phyloP scores from a whole-genome alignment of 352 stramenopile genomes.

The Phytopythium montanum region DNA sequence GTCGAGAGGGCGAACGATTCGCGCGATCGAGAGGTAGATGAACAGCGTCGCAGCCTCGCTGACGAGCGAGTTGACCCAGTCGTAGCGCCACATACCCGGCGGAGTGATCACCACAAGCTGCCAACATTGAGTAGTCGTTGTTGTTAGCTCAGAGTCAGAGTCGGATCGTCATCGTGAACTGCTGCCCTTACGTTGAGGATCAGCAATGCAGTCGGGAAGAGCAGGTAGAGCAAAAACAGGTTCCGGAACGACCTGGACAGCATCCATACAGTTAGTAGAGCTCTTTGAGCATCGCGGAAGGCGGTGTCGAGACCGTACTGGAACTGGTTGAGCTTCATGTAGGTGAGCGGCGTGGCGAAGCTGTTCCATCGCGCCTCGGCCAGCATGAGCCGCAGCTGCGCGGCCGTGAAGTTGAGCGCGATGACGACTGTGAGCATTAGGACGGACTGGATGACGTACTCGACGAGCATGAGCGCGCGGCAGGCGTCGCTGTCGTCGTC shows the following conservation, averaged over 20 bases:
- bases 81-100: slow-evolving; percentile 49
- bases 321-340: slow-evolving; percentile 75
- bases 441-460: slow-evolving; percentile 64
- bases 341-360: slow-evolving; percentile 49
- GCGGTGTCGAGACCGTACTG: slow-evolving; percentile 20
- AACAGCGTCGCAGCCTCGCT: slow-evolving; percentile 38
- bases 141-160: slow-evolving; percentile 1
- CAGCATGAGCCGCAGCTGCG: slow-evolving; percentile 38
- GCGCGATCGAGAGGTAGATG: slow-evolving; percentile 34
- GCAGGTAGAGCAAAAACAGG: slow-evolving; percentile 49
- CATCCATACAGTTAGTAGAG: not conserved
- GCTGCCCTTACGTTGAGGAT: slow-evolving; percentile 52
- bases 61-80: slow-evolving; percentile 56
- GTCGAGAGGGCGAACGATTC: slow-evolving; percentile 48
- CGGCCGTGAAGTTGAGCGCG: slow-evolving; percentile 66
- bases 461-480: slow-evolving; percentile 55
- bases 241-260: slow-evolving; percentile 46
- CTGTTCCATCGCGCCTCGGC: slow-evolving; percentile 57
- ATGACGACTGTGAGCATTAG: slow-evolving; percentile 64
- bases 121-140: not conserved
- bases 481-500: slow-evolving; percentile 35
- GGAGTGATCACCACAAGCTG: slow-evolving; percentile 57
- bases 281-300: not conserved
- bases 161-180: slow-evolving; percentile 1
- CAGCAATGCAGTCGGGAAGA: slow-evolving; percentile 51